Conservation (phyloP, 2,329 filamentous ascomycete species). For the Diaporthe sp. region DNA sequence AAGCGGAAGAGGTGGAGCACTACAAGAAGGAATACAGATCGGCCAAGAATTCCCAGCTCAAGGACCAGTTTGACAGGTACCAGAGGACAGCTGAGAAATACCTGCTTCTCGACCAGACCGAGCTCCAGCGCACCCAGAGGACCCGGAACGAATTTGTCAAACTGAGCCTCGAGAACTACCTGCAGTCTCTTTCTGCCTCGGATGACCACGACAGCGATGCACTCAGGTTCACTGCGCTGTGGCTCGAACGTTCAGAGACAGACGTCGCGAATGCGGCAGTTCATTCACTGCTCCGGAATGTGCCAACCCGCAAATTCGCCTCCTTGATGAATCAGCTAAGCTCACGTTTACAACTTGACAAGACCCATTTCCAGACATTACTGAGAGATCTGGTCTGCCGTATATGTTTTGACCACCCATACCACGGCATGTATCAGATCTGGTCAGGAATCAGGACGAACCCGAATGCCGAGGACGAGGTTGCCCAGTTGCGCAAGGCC, state of each 20-base stretch:
- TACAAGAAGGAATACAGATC: slow-evolving; percentile 20
- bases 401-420: slow-evolving; percentile 93
- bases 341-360: slow-evolving; percentile 83
- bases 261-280: slow-evolving; percentile 83
- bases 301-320: slow-evolving; percentile 93
- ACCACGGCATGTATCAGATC: slow-evolving; percentile 97
- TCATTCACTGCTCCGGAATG: slow-evolving; percentile 72
- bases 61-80: slow-evolving; percentile 70
- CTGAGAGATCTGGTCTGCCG: slow-evolving; percentile 79
- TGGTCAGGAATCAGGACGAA: slow-evolving; percentile 83
- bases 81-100: slow-evolving; percentile 83
- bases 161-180: slow-evolving; percentile 91
- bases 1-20: slow-evolving; percentile 77
- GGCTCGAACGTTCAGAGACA: slow-evolving; percentile 88
- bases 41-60: slow-evolving; percentile 62
- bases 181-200: slow-evolving; percentile 84
- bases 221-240: slow-evolving; percentile 91
- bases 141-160: slow-evolving; percentile 86
- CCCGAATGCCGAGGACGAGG: slow-evolving; percentile 76
- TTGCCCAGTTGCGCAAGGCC: slow-evolving; percentile 76
- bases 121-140: slow-evolving; percentile 81
- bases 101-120: slow-evolving; percentile 89
- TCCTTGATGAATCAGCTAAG: slow-evolving; percentile 94
- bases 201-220: slow-evolving; percentile 91
- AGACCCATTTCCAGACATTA: slow-evolving; percentile 78